Evolutionary conservation across 208 protist genomes (phyloP), one percentile per base, ranked within the genome.

Genomic region (Crithidia thermophila): DNA sequence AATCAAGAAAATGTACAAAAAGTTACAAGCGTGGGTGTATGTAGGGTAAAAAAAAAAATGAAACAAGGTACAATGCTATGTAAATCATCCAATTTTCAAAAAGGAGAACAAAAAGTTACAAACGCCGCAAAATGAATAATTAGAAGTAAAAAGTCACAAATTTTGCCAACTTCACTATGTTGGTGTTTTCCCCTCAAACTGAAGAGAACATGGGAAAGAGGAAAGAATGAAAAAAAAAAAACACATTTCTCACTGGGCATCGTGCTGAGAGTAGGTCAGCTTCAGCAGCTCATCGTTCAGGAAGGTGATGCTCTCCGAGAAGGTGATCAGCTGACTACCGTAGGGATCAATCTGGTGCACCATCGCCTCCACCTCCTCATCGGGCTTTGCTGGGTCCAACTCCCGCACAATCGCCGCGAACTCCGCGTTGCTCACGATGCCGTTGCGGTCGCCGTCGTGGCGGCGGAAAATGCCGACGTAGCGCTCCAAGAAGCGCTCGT

Each of bases 321-420:
- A 97, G 37, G 83, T 93, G 63, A 94, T 94, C 10, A 93, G 75
- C 47, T 94, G 88, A 57, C 74, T 88, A 18, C 85, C 80, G 46
- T 81, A 72, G 9, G 87, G 87, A 60, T 93, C 85, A 8, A 92
- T 75, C 20, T 79, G 69, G n/a, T 66, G 67, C 63, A 91, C 58
- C 72, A 94, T 74, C 8, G 76, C 67, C 37, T 81, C 64, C 21
- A 90, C 71, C 42, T 88, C 85, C 33, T 77, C 73, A 27, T 90
- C 88, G 9, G 74, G 66, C 62, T 87, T 87, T 9, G 57, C 42
- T 16, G 76, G 11, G 65, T 92, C 82, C 28, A 97, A 49, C 3
- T 64, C 39, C 16, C 67, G 68, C 37, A 94, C 57, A n/a, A 95
- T 71, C 18, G 69, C 56, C 20, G 53, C 45, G 58, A 95, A 92